Evolutionary conservation across 306 rosid genomes (phyloP), one percentile per base, ranked within the genome.

Genomic region (Sechiopsis laciniata): DNA sequence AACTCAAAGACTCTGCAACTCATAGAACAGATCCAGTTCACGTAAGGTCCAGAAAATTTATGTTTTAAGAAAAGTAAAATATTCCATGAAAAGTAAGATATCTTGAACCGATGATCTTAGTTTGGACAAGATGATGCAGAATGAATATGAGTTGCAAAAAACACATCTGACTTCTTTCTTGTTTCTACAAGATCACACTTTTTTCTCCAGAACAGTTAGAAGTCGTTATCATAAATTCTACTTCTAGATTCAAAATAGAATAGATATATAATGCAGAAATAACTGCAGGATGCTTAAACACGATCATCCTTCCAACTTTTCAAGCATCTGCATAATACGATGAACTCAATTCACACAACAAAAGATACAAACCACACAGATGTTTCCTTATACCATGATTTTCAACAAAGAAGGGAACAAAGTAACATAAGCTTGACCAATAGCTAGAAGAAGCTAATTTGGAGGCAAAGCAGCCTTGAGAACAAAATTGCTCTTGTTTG

Each of bases 351-450:
- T n/a, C 29, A 37, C 32, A 53, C 32, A 13, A 10, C n/a, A 40
- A n/a, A 65, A n/a, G 13, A 65, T 65, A 65, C 53, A 65, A 37
- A 19, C 9, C 52, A 65, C 53, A 32, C 7, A 42, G 52, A 65
- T 2, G 48, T 16, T 65, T 21, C 54, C 10, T 65, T 42, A 17
- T 12, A 65, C 22, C 52, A 66, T 2, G 16, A 10, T 19, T 17
- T 10, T 64, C 26, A 1, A n/a, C 54, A 37, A 66, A 54, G 32
- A 51, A 8, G 14, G 20, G 71, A 37, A 40, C n/a, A n/a, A 65
- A 66, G 55, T 66, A 42, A 19, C 35, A 66, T 66, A 11, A 66
- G 55, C 72, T 17, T 66, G n/a, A 66, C 6, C 24, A 17, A 66
- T 17, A 66, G 29, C 51, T 8, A 37, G 32, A 20, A n/a, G 32